Percentiles rank a stretch among this genome's conserved stretches.
These are phyloP conservation scores for Amniculicola lignicola DNA, from an alignment of 495 filamentous ascomycete genomes.

Conservation along the genomic window DNA sequence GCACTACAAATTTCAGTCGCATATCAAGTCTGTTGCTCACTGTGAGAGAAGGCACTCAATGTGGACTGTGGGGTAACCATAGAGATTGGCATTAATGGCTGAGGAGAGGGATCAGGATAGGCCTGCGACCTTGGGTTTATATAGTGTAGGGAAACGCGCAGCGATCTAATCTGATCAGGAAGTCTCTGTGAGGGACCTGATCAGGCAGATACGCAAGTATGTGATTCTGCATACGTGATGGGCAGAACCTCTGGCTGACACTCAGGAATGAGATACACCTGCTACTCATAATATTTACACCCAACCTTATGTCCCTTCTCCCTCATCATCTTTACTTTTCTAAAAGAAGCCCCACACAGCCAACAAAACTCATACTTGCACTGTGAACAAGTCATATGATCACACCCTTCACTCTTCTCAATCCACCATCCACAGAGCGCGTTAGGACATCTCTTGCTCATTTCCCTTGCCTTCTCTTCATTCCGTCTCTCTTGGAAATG, in stretches of 20 bases:
- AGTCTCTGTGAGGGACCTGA: too few species aligned
- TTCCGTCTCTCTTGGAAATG: neutral
- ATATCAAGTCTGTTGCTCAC: too few species aligned
- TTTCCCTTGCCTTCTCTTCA: conserved; percentile 1
- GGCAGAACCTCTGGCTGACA: neutral
- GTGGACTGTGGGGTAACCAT: too few species aligned
- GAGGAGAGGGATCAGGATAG: too few species aligned
- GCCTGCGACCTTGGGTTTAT: too few species aligned
- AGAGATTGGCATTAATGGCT: too few species aligned
- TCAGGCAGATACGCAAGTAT: too few species aligned
- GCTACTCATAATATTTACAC: conserved; percentile 12
- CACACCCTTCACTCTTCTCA: conserved; percentile 20
- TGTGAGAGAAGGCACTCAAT: too few species aligned
- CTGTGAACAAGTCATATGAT: conserved; percentile 25
- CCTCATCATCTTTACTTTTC: conserved; percentile 2
- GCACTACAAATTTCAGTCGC: too few species aligned
- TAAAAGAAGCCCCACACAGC: conserved; percentile 15
- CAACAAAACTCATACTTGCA: conserved; percentile 27
- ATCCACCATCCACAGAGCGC: conserved; percentile 21
- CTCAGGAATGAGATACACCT: neutral
- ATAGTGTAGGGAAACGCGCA: too few species aligned
- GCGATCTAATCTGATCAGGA: too few species aligned
- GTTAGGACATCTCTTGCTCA: conserved; percentile 19
- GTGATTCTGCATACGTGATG: too few species aligned
- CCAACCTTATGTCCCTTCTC: neutral